Evolutionary conservation across 257 asterid genomes (phyloP), one percentile per base, ranked within the genome.

Genomic region (Solanum arcanum): DNA sequence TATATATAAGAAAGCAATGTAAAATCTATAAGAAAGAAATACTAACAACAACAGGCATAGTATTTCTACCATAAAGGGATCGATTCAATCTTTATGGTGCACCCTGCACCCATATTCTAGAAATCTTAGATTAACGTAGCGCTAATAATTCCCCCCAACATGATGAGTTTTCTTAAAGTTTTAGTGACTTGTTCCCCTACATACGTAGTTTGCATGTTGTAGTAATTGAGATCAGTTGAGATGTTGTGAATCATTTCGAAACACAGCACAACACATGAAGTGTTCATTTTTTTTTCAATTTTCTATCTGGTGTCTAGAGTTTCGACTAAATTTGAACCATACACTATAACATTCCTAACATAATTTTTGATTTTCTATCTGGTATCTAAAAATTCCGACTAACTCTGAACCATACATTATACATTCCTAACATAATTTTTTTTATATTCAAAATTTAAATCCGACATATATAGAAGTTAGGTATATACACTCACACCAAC

Each of bases 341-440:
- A 0, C 3, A 52, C 3, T 52, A 9, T 9, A 52, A 9, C 1
- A 0, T 3, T 20, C 0, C 9, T 0, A 49, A 49, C 1, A 47
- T 2, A 14, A 0, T 47, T 49, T 47, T 16, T 0, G 1, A 3
- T 49, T 49, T 5, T 1, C 9, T 49, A 49, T 0, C 0, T 15
- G 1, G 1, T 49, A 9, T 15, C 23, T 49, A 21, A 49, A 49
- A 3, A 0, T 9, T 0, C 3, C 3, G 9, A 49, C 0, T 49
- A 15, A 49, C 16, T 49, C 0, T 49, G 9, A 49, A 49, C 6
- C 9, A 9, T 20, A 0, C 3, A 52, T 2, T 52, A 9, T 3
- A 9, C 0, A 0, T 3, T 20, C 0, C 3, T 0, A 49, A 49
- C 0, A 14, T 2, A 14, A 0, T 5, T 49, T 49, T 47, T 49